Evolutionary conservation across 2,329 filamentous ascomycete species (phyloP).

Genomic region (Ascomycota sp.): DNA sequence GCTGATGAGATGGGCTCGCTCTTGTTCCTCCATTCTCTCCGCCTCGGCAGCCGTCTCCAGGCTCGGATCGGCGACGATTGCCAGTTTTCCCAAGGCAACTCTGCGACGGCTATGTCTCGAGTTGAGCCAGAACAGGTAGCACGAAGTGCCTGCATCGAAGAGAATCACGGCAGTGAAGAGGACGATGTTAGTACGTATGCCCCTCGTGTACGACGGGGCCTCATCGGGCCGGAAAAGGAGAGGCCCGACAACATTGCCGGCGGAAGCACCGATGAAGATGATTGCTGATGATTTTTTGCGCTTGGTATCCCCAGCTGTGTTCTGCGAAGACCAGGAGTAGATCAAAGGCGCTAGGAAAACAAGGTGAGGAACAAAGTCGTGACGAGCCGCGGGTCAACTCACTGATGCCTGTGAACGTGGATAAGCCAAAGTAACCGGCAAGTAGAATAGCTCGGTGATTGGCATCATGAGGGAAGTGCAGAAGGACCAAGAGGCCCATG

Average conservation of each 20-base stretch:
- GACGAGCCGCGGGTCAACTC: neutral
- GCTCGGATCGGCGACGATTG: conserved; percentile 35
- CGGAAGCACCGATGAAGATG: conserved; percentile 43
- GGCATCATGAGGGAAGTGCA: conserved; percentile 24
- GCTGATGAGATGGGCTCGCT: too few relatives aligned
- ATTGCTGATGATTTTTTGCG: conserved; percentile 44
- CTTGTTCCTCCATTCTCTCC: conserved; percentile 13
- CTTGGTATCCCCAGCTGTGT: conserved; percentile 50
- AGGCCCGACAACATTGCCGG: conserved; percentile 46
- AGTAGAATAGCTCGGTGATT: conserved; percentile 27
- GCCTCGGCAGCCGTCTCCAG: conserved; percentile 28
- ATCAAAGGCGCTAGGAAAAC: conserved; percentile 26
- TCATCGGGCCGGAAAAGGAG: conserved; percentile 38
- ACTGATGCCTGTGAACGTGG: conserved; percentile 29
- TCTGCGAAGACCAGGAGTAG: conserved; percentile 39
- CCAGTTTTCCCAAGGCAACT: conserved; percentile 37
- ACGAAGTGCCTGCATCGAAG: conserved; percentile 20
- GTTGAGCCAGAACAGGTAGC: conserved; percentile 33
- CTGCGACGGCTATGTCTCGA: conserved; percentile 30
- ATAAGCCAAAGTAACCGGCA: conserved; percentile 36
- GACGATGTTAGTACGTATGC: conserved; percentile 36
- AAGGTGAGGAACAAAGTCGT: conserved; percentile 3
- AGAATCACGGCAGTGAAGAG: conserved; percentile 40
- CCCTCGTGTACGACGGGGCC: conserved; percentile 21
- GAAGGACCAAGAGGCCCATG: conserved; percentile 31